A percentile compares a stretch with the other conserved stretches of the same genome.
These are phyloP conservation scores for Metschnikowia kunwiensis DNA, from an alignment of 805 yeast genomes.

Conservation along the genomic window DNA sequence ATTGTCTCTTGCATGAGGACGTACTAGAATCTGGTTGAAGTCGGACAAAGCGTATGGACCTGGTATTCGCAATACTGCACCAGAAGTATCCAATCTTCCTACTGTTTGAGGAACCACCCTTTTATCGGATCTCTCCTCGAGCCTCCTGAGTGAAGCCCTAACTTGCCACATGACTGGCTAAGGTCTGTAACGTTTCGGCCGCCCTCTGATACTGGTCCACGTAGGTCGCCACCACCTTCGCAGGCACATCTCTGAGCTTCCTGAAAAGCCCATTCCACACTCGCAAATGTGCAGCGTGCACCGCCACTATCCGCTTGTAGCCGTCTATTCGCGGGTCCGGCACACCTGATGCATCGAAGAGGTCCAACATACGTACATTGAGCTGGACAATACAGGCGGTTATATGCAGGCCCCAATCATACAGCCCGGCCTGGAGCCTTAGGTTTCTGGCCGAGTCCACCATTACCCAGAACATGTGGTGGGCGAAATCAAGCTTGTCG, in stretches of 20 bases:
- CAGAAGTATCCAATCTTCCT: no score
- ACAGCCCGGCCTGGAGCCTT: background rate
- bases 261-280: background rate
- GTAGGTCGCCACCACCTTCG: background rate
- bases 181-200: background rate
- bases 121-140: no score
- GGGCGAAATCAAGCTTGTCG: background rate
- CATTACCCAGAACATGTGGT: background rate
- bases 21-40: no score
- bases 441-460: background rate
- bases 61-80: no score
- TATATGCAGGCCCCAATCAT: background rate
- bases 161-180: no score
- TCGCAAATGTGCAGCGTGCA: background rate
- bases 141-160: no score
- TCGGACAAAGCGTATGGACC: no score
- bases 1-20: no score
- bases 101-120: no score
- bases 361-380: background rate
- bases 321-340: background rate
- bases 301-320: background rate
- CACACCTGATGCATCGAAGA: background rate
- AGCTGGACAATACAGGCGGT: background rate
- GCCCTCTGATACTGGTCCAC: background rate
- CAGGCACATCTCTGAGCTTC: background rate